Base-by-base conservation (phyloP, 176 grass and related monocot genomes). In the Oryza rufipogon region DNA sequence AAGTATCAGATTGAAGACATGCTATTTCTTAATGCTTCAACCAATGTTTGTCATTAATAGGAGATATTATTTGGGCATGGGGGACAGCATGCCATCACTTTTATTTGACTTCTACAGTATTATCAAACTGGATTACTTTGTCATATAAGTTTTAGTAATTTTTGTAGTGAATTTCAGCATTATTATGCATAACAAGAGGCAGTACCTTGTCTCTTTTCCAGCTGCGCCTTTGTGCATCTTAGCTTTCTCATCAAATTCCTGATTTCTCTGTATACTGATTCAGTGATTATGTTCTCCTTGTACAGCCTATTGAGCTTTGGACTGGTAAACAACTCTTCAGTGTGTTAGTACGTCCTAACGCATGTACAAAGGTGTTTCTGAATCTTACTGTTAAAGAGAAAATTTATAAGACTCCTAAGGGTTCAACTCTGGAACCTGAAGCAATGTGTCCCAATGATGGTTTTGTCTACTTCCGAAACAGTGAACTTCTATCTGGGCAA, bases 301-400 rank as follows among this genome's bases (percentile, higher is more conserved):
- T 94, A 78, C 84, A 97, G 95, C 95, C 92, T 81, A 84, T 97
- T 76, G 95, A 97, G 76, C 92, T 97, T 79, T 97, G 95, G 95
- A 97, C 95, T 30, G 92, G 95, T 87, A 97, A 97, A 87, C 95
- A 97, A 70, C 51, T 94, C 71, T 97, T 97, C 82, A 94, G 88
- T 88, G 90, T 97, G 78, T 86, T 97, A 83, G 88, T 97, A 71
- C 88, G 95, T 26, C 90, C 95, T 83, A 97, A 97, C 84, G 95
- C 95, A 78, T 20, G 5, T 52, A 98, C 95, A 51, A 95, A 74
- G 92, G 95, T 97, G 20, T 97, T 92, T 91, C 76, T 97, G 36
- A 97, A 97, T 89, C 85, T 95, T 87, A 76, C 78, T 34, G 91
- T 95, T 66, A 80, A 91, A 81, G 95, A 98, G 85, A 98, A 91